Percentiles rank a stretch among this genome's conserved stretches.
These are phyloP conservation scores for Mycena leptocephala DNA, from an alignment of 768 basidiomycete species.

Conservation along the genomic window DNA sequence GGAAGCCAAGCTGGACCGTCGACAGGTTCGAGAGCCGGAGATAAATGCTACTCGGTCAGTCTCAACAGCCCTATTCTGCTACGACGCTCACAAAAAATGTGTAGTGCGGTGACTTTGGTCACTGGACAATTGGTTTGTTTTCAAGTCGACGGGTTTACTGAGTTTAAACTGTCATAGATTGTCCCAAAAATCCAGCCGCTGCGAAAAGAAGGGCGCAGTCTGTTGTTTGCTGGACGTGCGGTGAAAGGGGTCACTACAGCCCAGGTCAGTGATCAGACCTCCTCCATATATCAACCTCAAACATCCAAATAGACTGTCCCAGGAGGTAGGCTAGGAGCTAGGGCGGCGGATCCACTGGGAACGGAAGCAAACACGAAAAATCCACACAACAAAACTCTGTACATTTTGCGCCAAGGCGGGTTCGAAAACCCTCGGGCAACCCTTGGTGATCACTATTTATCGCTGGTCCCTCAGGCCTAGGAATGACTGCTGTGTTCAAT, in stretches of 20 bases:
- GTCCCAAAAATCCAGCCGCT: neutral
- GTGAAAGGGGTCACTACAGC: conserved; percentile 1
- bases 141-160: neutral
- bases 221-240: neutral
- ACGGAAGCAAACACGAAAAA: neutral
- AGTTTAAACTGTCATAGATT: conserved; percentile 15
- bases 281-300: neutral
- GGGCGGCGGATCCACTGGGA: neutral
- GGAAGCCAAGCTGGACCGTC: neutral
- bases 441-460: neutral
- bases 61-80: conserved; percentile 3
- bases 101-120: conserved; percentile 7
- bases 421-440: neutral
- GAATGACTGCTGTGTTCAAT: neutral
- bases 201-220: neutral
- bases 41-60: no score
- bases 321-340: neutral
- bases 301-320: neutral
- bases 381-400: neutral
- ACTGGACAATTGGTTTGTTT: conserved; percentile 11
- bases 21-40: neutral
- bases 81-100: conserved; percentile 3
- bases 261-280: conserved; percentile 9
- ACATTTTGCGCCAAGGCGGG: conserved; percentile 5
- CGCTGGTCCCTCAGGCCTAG: neutral